phyloP scores from a whole-genome alignment of 805 yeast species.

The Lachancea kluyveri region DNA sequence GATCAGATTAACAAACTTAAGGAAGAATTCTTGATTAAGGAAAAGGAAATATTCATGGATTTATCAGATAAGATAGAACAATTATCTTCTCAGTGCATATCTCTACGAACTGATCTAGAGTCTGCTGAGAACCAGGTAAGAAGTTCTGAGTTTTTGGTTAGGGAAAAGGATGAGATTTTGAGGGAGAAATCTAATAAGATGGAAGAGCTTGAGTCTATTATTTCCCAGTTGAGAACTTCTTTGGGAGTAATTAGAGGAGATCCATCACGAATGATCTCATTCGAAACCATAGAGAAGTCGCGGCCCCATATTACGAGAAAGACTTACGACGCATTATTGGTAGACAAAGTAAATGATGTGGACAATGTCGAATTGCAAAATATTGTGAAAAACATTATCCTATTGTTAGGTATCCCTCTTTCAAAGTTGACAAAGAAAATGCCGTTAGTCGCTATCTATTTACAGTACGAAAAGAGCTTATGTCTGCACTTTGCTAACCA shows the following conservation, averaged over 20 bases:
- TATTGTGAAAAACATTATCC: slow-evolving; percentile 29
- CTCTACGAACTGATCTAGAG: no score
- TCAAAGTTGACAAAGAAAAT: slow-evolving; percentile 22
- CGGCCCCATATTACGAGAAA: slow-evolving; percentile 23
- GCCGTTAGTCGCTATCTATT: slow-evolving; percentile 21
- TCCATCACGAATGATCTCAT: slow-evolving; percentile 16
- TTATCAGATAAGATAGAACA: slow-evolving; percentile 1
- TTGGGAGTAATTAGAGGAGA: slow-evolving; percentile 20
- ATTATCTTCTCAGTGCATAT: no score
- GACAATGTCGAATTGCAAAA: slow-evolving; percentile 30
- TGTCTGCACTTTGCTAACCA: slow-evolving; percentile 29
- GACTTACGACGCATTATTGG: slow-evolving; percentile 17
- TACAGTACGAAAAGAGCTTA: slow-evolving; percentile 25
- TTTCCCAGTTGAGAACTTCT: slow-evolving; percentile 4
- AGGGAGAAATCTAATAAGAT: background rate
- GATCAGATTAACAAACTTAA: slow-evolving; percentile 4
- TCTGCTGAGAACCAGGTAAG: background rate
- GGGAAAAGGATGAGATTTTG: slow-evolving; percentile 3
- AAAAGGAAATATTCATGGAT: slow-evolving; percentile 3
- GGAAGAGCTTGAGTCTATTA: slow-evolving; percentile 5
- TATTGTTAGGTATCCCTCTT: slow-evolving; percentile 30
- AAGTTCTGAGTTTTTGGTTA: background rate
- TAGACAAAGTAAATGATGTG: slow-evolving; percentile 26
- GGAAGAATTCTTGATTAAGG: slow-evolving; percentile 5
- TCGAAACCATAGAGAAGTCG: slow-evolving; percentile 15